These are phyloP conservation scores for Telopea speciosissima DNA, from an alignment of 177 flowering plant genomes.

Conservation along the genomic window DNA sequence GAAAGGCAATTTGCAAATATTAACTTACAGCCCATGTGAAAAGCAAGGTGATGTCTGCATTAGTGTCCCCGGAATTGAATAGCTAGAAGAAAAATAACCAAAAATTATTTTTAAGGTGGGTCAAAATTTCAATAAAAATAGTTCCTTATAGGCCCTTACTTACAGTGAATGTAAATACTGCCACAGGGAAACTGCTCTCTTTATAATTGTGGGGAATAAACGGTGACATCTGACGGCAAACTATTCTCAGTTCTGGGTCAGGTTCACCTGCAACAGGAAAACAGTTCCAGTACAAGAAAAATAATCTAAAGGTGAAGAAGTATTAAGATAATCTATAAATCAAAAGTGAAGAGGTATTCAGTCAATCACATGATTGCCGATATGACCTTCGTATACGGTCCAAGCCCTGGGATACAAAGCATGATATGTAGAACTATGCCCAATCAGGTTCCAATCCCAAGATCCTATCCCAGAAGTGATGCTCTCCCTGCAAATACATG, in stretches of 20 bases:
- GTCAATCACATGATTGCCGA: not conserved
- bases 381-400: constrained; percentile 88
- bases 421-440: constrained; percentile 71
- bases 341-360: no score
- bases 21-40: constrained; percentile 90
- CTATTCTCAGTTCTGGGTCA: constrained; percentile 79
- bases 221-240: constrained; percentile 90
- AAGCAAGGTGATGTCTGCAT: constrained; percentile 74
- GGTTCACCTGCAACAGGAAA: constrained; percentile 66
- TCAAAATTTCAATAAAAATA: not conserved
- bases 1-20: constrained; percentile 2
- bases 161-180: constrained; percentile 89
- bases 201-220: constrained; percentile 89
- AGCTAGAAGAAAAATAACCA: constrained; percentile 37
- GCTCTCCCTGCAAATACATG: constrained; percentile 36
- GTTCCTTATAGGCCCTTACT: constrained; percentile 8
- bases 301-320: no score
- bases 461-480: constrained; percentile 59
- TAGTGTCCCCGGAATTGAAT: constrained; percentile 53
- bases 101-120: not conserved
- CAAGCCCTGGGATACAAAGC: constrained; percentile 90
- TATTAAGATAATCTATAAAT: no score
- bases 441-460: constrained; percentile 94
- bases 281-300: not conserved
- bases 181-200: constrained; percentile 92